These are phyloP conservation scores for Pythium coloratum DNA, from an alignment of 352 stramenopile species.

Conservation along the genomic window DNA sequence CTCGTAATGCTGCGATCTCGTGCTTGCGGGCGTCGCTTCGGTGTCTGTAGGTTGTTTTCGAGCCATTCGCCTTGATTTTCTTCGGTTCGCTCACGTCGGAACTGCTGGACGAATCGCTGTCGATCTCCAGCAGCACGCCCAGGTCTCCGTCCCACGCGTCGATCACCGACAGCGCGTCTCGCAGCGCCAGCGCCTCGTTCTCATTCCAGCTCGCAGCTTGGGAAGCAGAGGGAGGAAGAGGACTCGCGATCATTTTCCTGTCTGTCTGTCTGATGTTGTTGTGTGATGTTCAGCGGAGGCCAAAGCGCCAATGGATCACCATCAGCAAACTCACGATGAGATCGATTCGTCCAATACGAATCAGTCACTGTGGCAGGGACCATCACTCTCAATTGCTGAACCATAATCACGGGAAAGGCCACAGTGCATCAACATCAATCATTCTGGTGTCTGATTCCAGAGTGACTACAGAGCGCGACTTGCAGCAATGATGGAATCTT, in stretches of 20 bases:
- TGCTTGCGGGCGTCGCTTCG: neutral
- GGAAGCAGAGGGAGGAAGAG: neutral
- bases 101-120: neutral
- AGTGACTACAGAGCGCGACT: no score
- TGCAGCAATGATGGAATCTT: no score
- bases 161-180: neutral
- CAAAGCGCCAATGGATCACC: no score
- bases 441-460: neutral
- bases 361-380: no score
- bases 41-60: neutral
- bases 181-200: neutral
- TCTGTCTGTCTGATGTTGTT: neutral
- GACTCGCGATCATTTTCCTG: neutral
- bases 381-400: no score
- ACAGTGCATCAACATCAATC: neutral
- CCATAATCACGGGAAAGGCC: no score
- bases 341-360: no score
- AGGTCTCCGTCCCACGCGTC: neutral
- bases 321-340: no score
- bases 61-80: neutral
- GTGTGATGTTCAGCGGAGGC: no score
- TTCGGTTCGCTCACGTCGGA: neutral
- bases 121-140: neutral
- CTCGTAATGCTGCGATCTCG: neutral
- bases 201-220: neutral